phyloP scores from a whole-genome alignment of 202 grass and related monocot genomes.

The Musa balbisiana region DNA sequence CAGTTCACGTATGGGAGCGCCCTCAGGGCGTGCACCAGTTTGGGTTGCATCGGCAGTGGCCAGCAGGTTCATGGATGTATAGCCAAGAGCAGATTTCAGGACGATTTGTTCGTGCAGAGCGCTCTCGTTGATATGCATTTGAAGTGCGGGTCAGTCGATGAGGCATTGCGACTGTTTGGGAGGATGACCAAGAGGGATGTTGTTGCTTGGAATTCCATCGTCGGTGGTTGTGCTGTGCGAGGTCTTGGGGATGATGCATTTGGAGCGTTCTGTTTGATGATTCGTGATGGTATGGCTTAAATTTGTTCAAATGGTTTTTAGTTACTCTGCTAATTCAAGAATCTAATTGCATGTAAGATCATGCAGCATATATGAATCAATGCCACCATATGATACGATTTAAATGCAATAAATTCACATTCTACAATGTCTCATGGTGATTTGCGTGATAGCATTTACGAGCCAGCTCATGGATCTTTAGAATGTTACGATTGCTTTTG shows the following conservation, averaged over 20 bases:
- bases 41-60: slow-evolving; percentile 38
- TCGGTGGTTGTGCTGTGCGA: slow-evolving; percentile 50
- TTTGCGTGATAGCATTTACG: background rate
- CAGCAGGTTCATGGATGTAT: slow-evolving; percentile 56
- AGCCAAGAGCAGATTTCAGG: slow-evolving; percentile 44
- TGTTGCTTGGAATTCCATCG: slow-evolving; percentile 69
- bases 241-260: slow-evolving; percentile 36
- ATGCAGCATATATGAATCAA: background rate
- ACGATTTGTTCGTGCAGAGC: slow-evolving; percentile 68
- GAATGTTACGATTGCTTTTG: no score
- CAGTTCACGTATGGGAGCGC: slow-evolving; percentile 68
- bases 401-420: background rate
- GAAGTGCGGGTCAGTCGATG: slow-evolving; percentile 40
- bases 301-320: background rate
- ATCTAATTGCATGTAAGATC: background rate
- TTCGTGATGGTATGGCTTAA: slow-evolving; percentile 49
- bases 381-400: background rate
- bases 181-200: slow-evolving; percentile 51
- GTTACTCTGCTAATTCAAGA: no score
- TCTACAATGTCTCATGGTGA: background rate
- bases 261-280: slow-evolving; percentile 43
- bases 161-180: slow-evolving; percentile 40
- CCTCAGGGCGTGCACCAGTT: slow-evolving; percentile 30
- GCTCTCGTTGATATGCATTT: slow-evolving; percentile 71
- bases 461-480: no score